Evolutionary conservation across 2,329 filamentous ascomycete species (phyloP).

Genomic region (Hypoxylon sp.): DNA sequence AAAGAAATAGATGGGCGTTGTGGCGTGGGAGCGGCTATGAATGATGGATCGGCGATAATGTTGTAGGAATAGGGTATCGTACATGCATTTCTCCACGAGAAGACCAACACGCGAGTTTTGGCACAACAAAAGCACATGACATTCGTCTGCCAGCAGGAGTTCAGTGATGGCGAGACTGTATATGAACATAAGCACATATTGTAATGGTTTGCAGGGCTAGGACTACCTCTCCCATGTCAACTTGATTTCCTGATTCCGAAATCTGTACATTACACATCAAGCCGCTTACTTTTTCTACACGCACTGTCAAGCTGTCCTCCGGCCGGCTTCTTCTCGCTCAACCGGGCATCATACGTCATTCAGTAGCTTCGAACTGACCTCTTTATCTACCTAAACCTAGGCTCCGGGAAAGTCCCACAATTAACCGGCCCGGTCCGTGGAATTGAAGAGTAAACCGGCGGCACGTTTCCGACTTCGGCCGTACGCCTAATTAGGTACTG

Average conservation of each 20-base stretch:
- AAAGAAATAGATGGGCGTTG: conserved; percentile 69
- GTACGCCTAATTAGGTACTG: not conserved
- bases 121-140: conserved; percentile 23
- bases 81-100: conserved; percentile 22
- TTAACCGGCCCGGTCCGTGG: conserved; percentile 33
- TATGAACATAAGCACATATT: conserved; percentile 18
- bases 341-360: not conserved
- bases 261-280: conserved; percentile 16
- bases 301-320: not conserved
- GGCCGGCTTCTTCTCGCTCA: not conserved
- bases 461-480: not conserved
- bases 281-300: conserved; percentile 3
- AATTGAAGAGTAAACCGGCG: not conserved
- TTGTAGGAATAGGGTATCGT: conserved; percentile 38
- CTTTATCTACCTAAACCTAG: conserved; percentile 7
- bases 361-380: not conserved
- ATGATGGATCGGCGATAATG: conserved; percentile 21
- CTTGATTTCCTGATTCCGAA: conserved; percentile 6
- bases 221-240: conserved; percentile 6
- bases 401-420: conserved; percentile 26
- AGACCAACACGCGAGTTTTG: conserved; percentile 26
- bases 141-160: conserved; percentile 38
- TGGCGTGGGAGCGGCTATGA: conserved; percentile 1
- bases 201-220: conserved; percentile 29
- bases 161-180: conserved; percentile 35